Base-by-base conservation (phyloP, 2,329 filamentous ascomycete species). In the Dothideomycetes sp. region DNA sequence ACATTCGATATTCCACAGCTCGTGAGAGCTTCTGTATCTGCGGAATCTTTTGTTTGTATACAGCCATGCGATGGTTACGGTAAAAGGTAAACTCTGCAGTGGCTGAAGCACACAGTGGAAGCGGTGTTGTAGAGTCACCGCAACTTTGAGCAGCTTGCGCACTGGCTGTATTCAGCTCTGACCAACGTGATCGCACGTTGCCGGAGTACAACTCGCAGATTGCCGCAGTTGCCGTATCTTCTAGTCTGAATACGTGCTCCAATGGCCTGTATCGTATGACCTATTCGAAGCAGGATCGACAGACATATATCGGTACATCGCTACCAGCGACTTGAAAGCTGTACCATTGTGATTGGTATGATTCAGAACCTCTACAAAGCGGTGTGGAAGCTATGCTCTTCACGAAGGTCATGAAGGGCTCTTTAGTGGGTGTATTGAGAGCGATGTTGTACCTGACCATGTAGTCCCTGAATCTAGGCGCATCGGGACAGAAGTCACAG, bases 191-290 rank as follows among this genome's bases (percentile, higher is more conserved):
- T n/a, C 11, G 32, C 34, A 35, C 27, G 34, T 24, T 35, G 7
- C 19, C 34, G 1, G 34, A 35, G 34, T 35, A 35, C 8, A 35
- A 22, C 11, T 35, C 34, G 19, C 34, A 35, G 7, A 35, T 18
- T 9, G 22, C 19, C 7, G 22, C 27, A 3, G 19, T 15, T 27
- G 34, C 19, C 14, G 34, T 22, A 9, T 1, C 11, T 9, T 35
- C 18, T 1, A 22, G 34, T 1, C 16, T n/a, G n/a, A 35, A 35
- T n/a, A 4, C 3, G 5, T 24, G 19, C 5, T 18, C 15, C 5
- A 35, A 15, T 24, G 34, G 34, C 27, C 17, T n/a, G 12, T 35
- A 18, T 7, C 34, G 34, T 7, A 35, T 18, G 9, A 35, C 34
- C 10, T 35, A 18, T 15, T 35, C 34, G 19, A 22, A 35, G 5